A percentile compares a stretch with the other conserved stretches of the same genome.
Evolutionary conservation across 2,329 filamentous ascomycete species (phyloP).

Genomic region (Beauveria pseudobassiana): DNA sequence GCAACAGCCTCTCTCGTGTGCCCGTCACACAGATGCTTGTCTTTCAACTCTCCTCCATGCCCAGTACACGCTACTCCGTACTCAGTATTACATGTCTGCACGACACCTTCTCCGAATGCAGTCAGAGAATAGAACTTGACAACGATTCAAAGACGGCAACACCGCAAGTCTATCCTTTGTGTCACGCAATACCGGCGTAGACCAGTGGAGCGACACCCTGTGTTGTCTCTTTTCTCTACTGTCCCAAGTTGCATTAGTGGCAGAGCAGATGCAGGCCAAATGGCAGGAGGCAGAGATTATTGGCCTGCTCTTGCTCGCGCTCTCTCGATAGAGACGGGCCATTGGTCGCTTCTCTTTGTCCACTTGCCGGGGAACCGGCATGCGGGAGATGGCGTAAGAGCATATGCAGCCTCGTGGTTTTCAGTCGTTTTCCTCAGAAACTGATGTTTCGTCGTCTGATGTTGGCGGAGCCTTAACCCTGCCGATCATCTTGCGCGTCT

Average conservation of each 20-base stretch:
- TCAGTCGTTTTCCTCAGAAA: neutral
- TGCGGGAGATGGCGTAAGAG: constrained; percentile 4
- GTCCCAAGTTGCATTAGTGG: neutral
- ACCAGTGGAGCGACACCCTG: neutral
- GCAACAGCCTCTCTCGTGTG: neutral
- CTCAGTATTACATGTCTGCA: neutral
- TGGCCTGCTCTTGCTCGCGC: neutral
- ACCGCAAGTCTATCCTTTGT: neutral
- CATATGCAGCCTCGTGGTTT: constrained; percentile 1
- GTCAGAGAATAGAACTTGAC: neutral
- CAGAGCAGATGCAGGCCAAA: neutral
- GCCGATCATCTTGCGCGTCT: no score
- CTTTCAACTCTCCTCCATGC: neutral
- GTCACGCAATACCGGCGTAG: neutral
- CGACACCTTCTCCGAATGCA: neutral
- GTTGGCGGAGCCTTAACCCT: neutral
- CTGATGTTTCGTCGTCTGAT: neutral
- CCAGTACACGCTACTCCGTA: no score
- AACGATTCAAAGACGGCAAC: neutral
- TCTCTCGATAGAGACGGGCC: neutral
- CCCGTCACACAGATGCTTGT: neutral
- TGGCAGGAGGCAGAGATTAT: neutral
- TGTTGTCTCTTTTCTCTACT: constrained; percentile 3
- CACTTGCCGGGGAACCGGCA: neutral
- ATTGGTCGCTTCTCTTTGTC: neutral